Percentiles rank a stretch among this genome's conserved stretches.
These are phyloP conservation scores for Pseudozyma tsukubaensis DNA, from an alignment of 1,284 basidiomycete species.

Conservation along the genomic window DNA sequence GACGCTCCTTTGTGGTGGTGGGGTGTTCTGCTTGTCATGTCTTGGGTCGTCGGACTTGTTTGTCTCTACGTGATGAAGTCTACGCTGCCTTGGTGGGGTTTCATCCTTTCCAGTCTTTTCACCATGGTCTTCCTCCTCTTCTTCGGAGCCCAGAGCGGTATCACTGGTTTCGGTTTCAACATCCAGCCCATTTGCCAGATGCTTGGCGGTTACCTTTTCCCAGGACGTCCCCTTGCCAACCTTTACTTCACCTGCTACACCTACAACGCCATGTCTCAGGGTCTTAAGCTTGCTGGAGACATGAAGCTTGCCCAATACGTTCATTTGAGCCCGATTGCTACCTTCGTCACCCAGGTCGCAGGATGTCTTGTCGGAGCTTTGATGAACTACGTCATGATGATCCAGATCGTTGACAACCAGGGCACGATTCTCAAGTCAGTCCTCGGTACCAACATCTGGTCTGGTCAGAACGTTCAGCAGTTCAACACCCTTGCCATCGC, in stretches of 20 bases:
- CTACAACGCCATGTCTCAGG: slow-evolving; percentile 42
- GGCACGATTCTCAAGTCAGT: slow-evolving; percentile 47
- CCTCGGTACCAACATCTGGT: slow-evolving; percentile 48
- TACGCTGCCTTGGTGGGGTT: slow-evolving; percentile 41
- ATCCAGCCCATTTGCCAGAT: slow-evolving; percentile 53
- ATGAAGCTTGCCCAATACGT: slow-evolving; percentile 55
- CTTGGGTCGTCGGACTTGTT: slow-evolving; percentile 26
- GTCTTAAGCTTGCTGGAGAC: slow-evolving; percentile 25
- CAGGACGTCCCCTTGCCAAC: slow-evolving; percentile 51
- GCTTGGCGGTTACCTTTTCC: slow-evolving; percentile 49
- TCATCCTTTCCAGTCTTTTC: slow-evolving; percentile 25
- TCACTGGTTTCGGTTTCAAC: slow-evolving; percentile 42
- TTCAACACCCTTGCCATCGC: slow-evolving; percentile 48
- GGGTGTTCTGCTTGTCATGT: slow-evolving; percentile 17
- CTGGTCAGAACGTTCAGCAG: slow-evolving; percentile 46
- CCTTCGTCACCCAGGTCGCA: slow-evolving; percentile 43
- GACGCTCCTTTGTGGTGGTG: slow-evolving; percentile 41
- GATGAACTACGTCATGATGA: slow-evolving; percentile 51
- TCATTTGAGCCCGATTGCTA: slow-evolving; percentile 49
- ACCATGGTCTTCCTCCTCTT: slow-evolving; percentile 33
- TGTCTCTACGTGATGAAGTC: slow-evolving; percentile 37
- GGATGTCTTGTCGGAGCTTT: slow-evolving; percentile 44
- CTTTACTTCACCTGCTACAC: slow-evolving; percentile 53
- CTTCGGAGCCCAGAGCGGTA: slow-evolving; percentile 24
- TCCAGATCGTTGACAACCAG: slow-evolving; percentile 25